Evolutionary conservation across 2,329 filamentous ascomycete species (phyloP).

Genomic region (Claviceps sp.): DNA sequence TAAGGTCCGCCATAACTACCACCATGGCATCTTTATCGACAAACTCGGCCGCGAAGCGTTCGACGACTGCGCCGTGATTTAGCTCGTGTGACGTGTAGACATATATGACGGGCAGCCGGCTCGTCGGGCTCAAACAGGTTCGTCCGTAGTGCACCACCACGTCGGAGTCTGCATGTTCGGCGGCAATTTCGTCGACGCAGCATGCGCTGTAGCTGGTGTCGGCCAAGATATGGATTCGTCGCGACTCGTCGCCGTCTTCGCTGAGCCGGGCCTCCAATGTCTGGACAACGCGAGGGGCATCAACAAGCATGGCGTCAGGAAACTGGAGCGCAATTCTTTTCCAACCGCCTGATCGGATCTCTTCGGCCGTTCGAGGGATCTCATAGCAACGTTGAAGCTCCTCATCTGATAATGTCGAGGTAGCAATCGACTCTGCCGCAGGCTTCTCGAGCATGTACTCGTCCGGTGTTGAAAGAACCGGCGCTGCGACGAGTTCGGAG

Average conservation of each 20-base stretch:
- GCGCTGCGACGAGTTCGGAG: slow-evolving; percentile 35
- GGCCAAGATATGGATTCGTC: slow-evolving; percentile 65
- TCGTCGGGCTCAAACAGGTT: slow-evolving; percentile 82
- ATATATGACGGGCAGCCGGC: slow-evolving; percentile 75
- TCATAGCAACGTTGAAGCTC: slow-evolving; percentile 73
- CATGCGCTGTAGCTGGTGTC: slow-evolving; percentile 96
- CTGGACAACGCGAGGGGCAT: slow-evolving; percentile 69
- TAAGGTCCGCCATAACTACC: slow-evolving; percentile 80
- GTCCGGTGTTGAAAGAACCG: slow-evolving; percentile 51
- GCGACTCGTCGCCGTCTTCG: slow-evolving; percentile 1
- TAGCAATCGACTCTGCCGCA: slow-evolving; percentile 20
- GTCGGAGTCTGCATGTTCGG: slow-evolving; percentile 82
- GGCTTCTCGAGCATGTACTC: slow-evolving; percentile 43
- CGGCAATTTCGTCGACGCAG: slow-evolving; percentile 93
- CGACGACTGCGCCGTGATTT: slow-evolving; percentile 40
- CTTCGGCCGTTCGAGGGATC: slow-evolving; percentile 61
- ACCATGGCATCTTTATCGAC: slow-evolving; percentile 48
- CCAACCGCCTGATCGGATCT: slow-evolving; percentile 63
- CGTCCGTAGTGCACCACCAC: slow-evolving; percentile 90
- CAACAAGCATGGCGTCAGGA: slow-evolving; percentile 79
- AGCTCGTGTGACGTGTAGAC: slow-evolving; percentile 70
- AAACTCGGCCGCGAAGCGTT: slow-evolving; percentile 57
- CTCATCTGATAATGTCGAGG: slow-evolving; percentile 38
- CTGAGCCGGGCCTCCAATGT: slow-evolving; percentile 24
- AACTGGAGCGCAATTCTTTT: slow-evolving; percentile 82